These are phyloP conservation scores for Nigrospora osmanthi DNA, from an alignment of 2,329 filamentous ascomycete species.

Conservation along the genomic window DNA sequence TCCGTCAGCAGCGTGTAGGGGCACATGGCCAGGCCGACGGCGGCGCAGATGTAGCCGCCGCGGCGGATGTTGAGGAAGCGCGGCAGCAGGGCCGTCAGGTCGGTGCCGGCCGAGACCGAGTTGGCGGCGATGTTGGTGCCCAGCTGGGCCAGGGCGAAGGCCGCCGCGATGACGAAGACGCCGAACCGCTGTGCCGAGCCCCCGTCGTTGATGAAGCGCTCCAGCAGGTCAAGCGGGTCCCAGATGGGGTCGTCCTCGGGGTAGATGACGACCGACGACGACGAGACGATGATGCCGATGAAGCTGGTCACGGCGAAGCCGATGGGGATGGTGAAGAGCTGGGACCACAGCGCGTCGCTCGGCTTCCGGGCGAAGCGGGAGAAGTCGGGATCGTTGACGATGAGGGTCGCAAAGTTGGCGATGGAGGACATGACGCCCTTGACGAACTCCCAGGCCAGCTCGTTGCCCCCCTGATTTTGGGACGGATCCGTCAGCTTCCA, in stretches of 20 bases:
- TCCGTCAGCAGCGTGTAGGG: slow-evolving; percentile 72
- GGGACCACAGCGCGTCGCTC: slow-evolving; percentile 70
- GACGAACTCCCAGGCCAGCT: slow-evolving; percentile 74
- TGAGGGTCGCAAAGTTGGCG: slow-evolving; percentile 84
- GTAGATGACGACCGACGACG: slow-evolving; percentile 63
- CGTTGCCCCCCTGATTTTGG: slow-evolving; percentile 45
- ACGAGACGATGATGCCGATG: slow-evolving; percentile 73
- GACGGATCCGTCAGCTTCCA: too few relatives aligned
- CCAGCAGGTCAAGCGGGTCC: slow-evolving; percentile 64
- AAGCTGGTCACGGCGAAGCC: slow-evolving; percentile 76
- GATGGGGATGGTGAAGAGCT: slow-evolving; percentile 65
- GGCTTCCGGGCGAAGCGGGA: slow-evolving; percentile 74
- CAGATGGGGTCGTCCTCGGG: slow-evolving; percentile 55
- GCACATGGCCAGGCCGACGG: slow-evolving; percentile 76
- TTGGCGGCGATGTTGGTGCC: slow-evolving; percentile 87
- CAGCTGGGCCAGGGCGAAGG: slow-evolving; percentile 72
- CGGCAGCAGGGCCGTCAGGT: slow-evolving; percentile 73
- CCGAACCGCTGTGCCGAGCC: slow-evolving; percentile 63
- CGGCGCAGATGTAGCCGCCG: slow-evolving; percentile 78
- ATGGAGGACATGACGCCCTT: slow-evolving; percentile 80
- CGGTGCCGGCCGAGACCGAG: slow-evolving; percentile 74
- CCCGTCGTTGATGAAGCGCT: slow-evolving; percentile 60
- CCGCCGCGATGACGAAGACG: slow-evolving; percentile 63
- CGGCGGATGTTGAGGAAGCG: slow-evolving; percentile 79
- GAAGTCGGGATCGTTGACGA: slow-evolving; percentile 79